Evolutionary conservation across 257 asterid genomes (phyloP).

Genomic region (Solanum piurae): DNA sequence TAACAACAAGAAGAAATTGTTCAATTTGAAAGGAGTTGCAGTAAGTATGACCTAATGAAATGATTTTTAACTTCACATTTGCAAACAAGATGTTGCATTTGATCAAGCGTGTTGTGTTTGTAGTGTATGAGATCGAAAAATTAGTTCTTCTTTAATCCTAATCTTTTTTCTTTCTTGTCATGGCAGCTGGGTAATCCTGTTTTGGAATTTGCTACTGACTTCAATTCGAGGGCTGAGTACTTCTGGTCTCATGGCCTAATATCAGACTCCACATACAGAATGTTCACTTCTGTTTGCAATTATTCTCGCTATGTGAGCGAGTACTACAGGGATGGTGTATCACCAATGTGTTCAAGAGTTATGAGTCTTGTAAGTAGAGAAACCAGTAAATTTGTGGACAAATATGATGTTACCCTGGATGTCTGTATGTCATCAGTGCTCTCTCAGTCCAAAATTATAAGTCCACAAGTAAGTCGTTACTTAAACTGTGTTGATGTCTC

Average conservation of each 20-base stretch:
- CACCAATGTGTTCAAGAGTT: conserved; percentile 34
- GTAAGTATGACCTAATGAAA: conserved; percentile 21
- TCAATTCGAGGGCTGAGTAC: conserved; percentile 61
- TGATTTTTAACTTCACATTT: neutral
- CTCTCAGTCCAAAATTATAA: conserved; percentile 46
- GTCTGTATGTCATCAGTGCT: conserved; percentile 58
- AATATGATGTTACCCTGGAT: conserved; percentile 64
- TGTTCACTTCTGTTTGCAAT: conserved; percentile 51
- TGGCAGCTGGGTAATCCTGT: conserved; percentile 67
- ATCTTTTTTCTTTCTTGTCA: neutral
- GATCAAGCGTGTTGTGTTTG: neutral
- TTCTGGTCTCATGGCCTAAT: conserved; percentile 76
- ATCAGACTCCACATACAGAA: conserved; percentile 49
- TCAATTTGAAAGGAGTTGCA: conserved; percentile 61
- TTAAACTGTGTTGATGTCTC: neutral
- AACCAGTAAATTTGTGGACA: conserved; percentile 53
- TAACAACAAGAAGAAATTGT: conserved; percentile 26
- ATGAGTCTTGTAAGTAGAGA: conserved; percentile 51
- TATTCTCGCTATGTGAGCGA: conserved; percentile 55
- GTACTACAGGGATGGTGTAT: conserved; percentile 39
- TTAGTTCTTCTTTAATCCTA: neutral
- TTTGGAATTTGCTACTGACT: conserved; percentile 51
- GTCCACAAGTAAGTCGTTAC: conserved; percentile 33
- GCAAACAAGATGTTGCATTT: neutral
- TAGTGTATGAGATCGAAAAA: neutral